Percentiles rank a stretch among this genome's conserved stretches.
These are phyloP conservation scores for Cytospora chrysosperma DNA, from an alignment of 2,329 filamentous ascomycete genomes.

Conservation along the genomic window DNA sequence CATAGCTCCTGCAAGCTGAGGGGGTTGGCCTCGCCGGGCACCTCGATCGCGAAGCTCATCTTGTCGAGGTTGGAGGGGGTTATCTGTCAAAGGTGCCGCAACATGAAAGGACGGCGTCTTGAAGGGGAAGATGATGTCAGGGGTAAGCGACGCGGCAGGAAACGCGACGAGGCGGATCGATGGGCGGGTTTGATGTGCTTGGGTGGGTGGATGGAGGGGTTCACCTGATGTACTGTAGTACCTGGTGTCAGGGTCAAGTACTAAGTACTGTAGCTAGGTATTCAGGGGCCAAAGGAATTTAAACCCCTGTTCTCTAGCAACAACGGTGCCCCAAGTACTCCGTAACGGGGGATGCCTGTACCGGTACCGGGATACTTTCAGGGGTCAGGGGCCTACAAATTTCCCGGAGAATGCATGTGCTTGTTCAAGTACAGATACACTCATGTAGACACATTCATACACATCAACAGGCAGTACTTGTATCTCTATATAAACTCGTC, in stretches of 20 bases:
- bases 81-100: neutral
- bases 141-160: slow-evolving; percentile 2
- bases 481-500: too few relatives aligned
- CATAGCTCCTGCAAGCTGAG: slow-evolving; percentile 63
- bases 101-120: neutral
- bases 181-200: neutral
- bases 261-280: too few relatives aligned
- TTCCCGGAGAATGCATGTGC: neutral
- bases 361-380: neutral
- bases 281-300: neutral
- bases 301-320: neutral
- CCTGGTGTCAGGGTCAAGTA: neutral
- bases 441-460: too few relatives aligned
- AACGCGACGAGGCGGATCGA: slow-evolving; percentile 10
- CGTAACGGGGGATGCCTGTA: neutral
- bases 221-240: neutral
- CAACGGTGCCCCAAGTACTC: neutral
- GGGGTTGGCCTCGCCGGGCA: slow-evolving; percentile 77
- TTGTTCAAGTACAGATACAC: neutral
- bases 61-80: slow-evolving; percentile 6
- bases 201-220: slow-evolving; percentile 5
- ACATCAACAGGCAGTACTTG: too few relatives aligned
- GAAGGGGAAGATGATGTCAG: slow-evolving; percentile 11
- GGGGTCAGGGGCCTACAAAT: too few relatives aligned
- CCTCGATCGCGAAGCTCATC: slow-evolving; percentile 74